Conservation (phyloP, 2,329 filamentous ascomycete genomes). For the Pyricularia grisea region DNA sequence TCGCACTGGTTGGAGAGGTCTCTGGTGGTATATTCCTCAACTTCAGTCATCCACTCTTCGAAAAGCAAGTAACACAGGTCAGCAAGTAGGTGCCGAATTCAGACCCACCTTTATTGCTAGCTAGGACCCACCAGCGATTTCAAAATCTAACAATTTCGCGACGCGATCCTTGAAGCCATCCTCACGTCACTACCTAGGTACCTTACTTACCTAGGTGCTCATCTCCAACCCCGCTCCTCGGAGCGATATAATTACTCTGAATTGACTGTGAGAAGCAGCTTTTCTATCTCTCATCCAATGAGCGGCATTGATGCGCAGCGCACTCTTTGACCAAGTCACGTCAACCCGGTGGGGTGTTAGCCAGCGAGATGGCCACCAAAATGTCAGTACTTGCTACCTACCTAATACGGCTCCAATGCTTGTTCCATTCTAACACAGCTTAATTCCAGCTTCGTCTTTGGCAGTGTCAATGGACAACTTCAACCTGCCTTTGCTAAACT, state of each 20-base stretch:
- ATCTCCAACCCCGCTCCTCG: background rate
- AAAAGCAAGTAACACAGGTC: too few relatives aligned
- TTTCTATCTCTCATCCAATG: background rate
- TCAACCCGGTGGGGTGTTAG: background rate
- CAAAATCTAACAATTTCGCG: background rate
- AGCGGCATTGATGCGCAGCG: background rate
- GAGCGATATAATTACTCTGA: background rate
- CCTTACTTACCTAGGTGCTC: too few relatives aligned
- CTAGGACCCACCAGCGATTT: background rate
- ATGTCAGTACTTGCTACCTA: slow-evolving; percentile 4
- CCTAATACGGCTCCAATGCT: background rate
- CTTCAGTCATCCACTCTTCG: too few relatives aligned
- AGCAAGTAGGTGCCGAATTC: too few relatives aligned
- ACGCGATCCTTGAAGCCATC: background rate
- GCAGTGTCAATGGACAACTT: slow-evolving; percentile 73
- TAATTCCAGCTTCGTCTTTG: slow-evolving; percentile 61
- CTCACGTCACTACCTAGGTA: background rate
- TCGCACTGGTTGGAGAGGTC: too few relatives aligned
- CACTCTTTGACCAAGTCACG: background rate
- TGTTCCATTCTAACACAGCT: background rate
- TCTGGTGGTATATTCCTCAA: too few relatives aligned
- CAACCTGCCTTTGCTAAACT: slow-evolving; percentile 71
- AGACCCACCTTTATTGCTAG: background rate
- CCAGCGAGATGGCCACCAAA: slow-evolving; percentile 6
- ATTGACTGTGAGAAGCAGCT: background rate